Evolutionary conservation across 1,139 yeast genomes (phyloP).

Genomic region (Yamadazyma diospyri): DNA sequence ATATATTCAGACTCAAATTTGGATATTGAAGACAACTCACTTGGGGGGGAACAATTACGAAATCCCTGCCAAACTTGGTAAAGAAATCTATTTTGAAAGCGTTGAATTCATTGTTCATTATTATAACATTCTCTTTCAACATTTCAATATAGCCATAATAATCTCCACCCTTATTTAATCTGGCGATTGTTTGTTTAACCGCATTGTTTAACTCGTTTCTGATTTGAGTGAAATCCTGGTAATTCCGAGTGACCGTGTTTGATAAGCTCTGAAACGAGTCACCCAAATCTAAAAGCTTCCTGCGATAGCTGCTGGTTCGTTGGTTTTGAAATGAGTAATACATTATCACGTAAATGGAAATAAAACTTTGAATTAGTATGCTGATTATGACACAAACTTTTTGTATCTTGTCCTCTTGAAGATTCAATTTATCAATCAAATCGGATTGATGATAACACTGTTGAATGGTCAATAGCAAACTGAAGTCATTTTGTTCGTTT

Average conservation of each 20-base stretch:
- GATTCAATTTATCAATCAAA: slow-evolving; percentile 11
- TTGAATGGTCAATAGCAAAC: slow-evolving; percentile 21
- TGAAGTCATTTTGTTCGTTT: slow-evolving; percentile 15
- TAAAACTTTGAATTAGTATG: slow-evolving; percentile 15
- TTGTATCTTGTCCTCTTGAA: slow-evolving; percentile 8
- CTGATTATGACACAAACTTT: slow-evolving; percentile 12
- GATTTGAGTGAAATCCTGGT: slow-evolving; percentile 5
- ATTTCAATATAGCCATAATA: slow-evolving; percentile 14
- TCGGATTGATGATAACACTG: slow-evolving; percentile 23
- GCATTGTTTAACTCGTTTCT: slow-evolving; percentile 1
- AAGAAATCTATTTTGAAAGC: slow-evolving; percentile 13
- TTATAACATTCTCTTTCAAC: slow-evolving; percentile 8
- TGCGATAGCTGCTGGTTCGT: not conserved
- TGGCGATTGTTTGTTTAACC: slow-evolving; percentile 13
- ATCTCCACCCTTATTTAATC: slow-evolving; percentile 19
- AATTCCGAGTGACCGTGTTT: not conserved
- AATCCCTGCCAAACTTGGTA: slow-evolving; percentile 10
- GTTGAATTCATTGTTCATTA: slow-evolving; percentile 14
- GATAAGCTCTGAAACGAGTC: not conserved
- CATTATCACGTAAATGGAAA: slow-evolving; percentile 13
- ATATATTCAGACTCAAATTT: too few relatives aligned
- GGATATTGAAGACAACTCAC: not conserved
- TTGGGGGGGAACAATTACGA: slow-evolving; percentile 11
- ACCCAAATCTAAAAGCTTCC: not conserved
- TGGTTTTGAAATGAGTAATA: slow-evolving; percentile 6